A percentile compares a stretch with the other conserved stretches of the same genome.
These are phyloP conservation scores for Fennellomyces sp. DNA, from an alignment of 371 early-diverging fungal species.

Conservation along the genomic window DNA sequence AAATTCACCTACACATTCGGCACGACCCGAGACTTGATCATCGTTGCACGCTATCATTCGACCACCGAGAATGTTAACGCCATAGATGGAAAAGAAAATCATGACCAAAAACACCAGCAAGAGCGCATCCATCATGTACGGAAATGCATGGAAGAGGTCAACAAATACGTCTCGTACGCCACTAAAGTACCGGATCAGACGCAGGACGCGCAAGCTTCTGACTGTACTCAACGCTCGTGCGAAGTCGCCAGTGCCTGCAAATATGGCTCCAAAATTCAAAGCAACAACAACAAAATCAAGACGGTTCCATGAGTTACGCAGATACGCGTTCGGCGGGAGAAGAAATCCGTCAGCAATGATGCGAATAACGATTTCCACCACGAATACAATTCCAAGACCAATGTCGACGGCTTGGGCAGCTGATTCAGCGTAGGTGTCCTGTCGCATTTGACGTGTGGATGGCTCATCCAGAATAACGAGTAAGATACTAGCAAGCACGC, in stretches of 20 bases:
- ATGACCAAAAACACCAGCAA: slow-evolving; percentile 55
- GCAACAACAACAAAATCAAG: slow-evolving; percentile 55
- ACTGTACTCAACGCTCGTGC: slow-evolving; percentile 50
- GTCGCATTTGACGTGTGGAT: slow-evolving; percentile 39
- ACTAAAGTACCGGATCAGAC: slow-evolving; percentile 61
- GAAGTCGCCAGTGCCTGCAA: slow-evolving; percentile 32
- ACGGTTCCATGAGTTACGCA: slow-evolving; percentile 59
- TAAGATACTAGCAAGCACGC: slow-evolving; percentile 59
- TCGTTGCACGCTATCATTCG: slow-evolving; percentile 62
- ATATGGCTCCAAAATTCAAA: slow-evolving; percentile 50
- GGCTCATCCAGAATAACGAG: slow-evolving; percentile 64
- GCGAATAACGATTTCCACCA: slow-evolving; percentile 52
- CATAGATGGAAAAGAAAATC: slow-evolving; percentile 62
- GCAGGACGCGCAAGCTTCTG: slow-evolving; percentile 60
- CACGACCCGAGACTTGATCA: slow-evolving; percentile 22
- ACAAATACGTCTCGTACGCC: slow-evolving; percentile 61
- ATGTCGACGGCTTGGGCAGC: slow-evolving; percentile 49
- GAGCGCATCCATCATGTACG: slow-evolving; percentile 60
- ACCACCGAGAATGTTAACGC: slow-evolving; percentile 62
- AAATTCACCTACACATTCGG: slow-evolving; percentile 56
- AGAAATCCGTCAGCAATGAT: slow-evolving; percentile 60
- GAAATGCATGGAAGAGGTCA: slow-evolving; percentile 55
- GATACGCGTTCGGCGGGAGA: slow-evolving; percentile 50
- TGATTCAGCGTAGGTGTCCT: slow-evolving; percentile 30
- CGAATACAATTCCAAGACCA: slow-evolving; percentile 46